These are phyloP conservation scores for Colletotrichum eremochloae DNA, from an alignment of 2,329 filamentous ascomycete species.

Conservation along the genomic window DNA sequence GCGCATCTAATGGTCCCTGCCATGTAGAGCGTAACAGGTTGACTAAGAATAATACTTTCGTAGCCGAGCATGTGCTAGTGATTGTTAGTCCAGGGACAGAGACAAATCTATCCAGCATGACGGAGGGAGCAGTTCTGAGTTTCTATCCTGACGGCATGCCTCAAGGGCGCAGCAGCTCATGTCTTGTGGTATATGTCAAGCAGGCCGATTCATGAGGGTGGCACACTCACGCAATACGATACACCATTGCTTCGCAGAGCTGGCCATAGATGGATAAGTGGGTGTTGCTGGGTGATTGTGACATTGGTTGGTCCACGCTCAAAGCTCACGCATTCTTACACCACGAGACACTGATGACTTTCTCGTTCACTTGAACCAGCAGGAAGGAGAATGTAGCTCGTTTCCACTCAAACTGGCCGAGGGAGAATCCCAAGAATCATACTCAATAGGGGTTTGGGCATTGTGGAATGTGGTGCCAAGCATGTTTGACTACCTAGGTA, in stretches of 20 bases:
- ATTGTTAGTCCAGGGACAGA: too few species aligned
- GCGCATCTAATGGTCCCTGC: not conserved
- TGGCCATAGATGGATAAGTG: not conserved
- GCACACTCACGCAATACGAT: too few species aligned
- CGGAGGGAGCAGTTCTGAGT: too few species aligned
- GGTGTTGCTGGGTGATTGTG: not conserved
- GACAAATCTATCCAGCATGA: too few species aligned
- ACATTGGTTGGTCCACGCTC: not conserved
- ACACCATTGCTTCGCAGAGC: not conserved
- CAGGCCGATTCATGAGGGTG: not conserved
- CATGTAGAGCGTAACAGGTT: too few species aligned
- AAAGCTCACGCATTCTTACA: not conserved
- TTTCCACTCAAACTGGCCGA: not conserved
- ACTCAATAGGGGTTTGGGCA: not conserved
- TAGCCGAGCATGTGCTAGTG: too few species aligned
- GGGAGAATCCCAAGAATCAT: not conserved
- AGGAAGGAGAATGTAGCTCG: too few species aligned
- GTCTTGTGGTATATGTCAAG: too few species aligned
- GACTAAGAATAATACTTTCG: too few species aligned
- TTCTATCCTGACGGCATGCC: not conserved
- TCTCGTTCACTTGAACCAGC: not conserved
- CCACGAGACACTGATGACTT: not conserved
- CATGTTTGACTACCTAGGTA: too few species aligned
- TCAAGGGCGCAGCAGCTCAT: not conserved
- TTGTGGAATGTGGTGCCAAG: not conserved